phyloP scores from a whole-genome alignment of 768 basidiomycete species.

The Trametes meyenii region DNA sequence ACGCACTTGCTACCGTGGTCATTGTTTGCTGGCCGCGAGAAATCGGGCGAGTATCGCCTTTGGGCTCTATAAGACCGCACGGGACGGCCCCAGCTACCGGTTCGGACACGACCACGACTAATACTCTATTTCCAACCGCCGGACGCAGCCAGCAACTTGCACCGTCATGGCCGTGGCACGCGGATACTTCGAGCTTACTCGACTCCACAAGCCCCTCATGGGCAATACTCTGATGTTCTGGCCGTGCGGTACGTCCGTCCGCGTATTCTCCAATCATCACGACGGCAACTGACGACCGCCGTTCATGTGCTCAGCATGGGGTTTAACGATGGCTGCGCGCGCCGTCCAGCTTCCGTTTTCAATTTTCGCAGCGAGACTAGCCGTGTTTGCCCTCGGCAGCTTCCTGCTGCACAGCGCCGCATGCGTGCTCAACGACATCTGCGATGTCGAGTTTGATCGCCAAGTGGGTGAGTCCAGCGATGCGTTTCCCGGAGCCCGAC shows the following conservation, averaged over 20 bases:
- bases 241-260: conserved; percentile 27
- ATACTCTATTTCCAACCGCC: neutral
- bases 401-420: conserved; percentile 28
- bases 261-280: neutral
- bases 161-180: conserved; percentile 2
- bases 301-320: conserved; percentile 25
- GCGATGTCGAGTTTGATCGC: conserved; percentile 36
- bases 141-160: neutral
- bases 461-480: conserved; percentile 37
- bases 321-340: conserved; percentile 28
- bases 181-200: conserved; percentile 28
- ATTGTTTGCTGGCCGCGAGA: neutral
- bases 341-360: conserved; percentile 12
- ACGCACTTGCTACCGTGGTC: conserved; percentile 2
- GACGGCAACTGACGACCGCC: neutral
- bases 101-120: neutral
- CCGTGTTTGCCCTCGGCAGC: conserved; percentile 25
- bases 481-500: neutral
- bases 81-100: neutral
- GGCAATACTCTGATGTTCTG: conserved; percentile 32
- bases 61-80: neutral
- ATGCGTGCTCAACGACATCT: conserved; percentile 32
- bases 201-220: conserved; percentile 28
- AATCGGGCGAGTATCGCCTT: neutral
- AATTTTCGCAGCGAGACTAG: conserved; percentile 14